Percentiles rank a stretch among this genome's conserved stretches.
Conservation (phyloP, 768 basidiomycete species). For the Russula griseocarnosa region DNA sequence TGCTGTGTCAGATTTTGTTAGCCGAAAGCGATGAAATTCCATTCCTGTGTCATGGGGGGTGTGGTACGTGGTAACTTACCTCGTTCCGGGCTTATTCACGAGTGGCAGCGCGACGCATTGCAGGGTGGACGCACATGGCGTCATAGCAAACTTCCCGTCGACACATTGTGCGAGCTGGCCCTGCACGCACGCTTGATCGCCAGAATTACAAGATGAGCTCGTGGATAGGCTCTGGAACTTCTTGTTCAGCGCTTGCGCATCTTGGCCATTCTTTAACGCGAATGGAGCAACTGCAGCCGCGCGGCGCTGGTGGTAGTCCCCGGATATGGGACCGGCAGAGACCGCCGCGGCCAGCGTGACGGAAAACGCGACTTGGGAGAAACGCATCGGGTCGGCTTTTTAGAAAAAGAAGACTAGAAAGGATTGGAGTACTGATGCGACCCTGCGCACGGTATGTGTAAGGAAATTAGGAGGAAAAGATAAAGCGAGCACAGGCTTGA, state of each 20-base stretch:
- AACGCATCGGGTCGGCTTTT: constrained; percentile 10
- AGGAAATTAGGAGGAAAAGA: not conserved
- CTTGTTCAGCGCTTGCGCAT: constrained; percentile 31
- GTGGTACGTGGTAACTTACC: constrained; percentile 26
- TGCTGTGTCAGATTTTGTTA: constrained; percentile 19
- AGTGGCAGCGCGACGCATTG: constrained; percentile 33
- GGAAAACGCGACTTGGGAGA: constrained; percentile 7
- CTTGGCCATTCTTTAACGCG: constrained; percentile 29
- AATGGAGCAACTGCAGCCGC: constrained; percentile 23
- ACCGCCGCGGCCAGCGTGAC: constrained; percentile 13
- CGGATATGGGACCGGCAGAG: constrained; percentile 19
- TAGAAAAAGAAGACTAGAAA: not conserved
- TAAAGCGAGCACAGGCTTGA: constrained; percentile 9
- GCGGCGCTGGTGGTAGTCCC: constrained; percentile 13
- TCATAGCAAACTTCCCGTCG: constrained; percentile 25
- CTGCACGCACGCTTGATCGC: constrained; percentile 30
- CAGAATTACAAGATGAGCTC: constrained; percentile 37
- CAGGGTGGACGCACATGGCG: constrained; percentile 19
- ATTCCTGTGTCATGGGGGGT: too few species aligned
- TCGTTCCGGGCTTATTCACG: constrained; percentile 35
- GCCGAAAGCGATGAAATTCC: not conserved
- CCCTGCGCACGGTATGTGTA: constrained; percentile 12
- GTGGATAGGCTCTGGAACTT: constrained; percentile 28
- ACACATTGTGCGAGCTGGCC: constrained; percentile 30
- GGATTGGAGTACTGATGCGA: constrained; percentile 8